phyloP scores from a whole-genome alignment of 2,329 filamentous ascomycete genomes.

The Colletotrichum cordylinicola region DNA sequence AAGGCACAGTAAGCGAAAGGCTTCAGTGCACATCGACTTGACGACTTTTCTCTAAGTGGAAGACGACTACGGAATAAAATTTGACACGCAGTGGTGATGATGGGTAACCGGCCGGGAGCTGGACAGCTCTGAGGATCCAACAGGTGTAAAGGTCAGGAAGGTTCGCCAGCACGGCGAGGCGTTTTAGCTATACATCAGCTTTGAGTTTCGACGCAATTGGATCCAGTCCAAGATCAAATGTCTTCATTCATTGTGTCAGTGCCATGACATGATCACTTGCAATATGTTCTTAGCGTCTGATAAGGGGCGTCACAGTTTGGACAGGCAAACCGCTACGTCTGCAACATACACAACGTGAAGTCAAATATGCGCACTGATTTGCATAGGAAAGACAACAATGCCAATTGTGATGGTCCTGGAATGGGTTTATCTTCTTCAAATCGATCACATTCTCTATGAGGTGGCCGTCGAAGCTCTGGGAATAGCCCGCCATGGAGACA shows the following conservation, averaged over 20 bases:
- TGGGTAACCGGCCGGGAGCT: too few species aligned
- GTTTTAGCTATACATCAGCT: constrained; percentile 7
- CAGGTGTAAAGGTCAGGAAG: background rate
- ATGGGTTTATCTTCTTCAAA: too few species aligned
- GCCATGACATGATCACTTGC: background rate
- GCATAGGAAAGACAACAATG: too few species aligned
- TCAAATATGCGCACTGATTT: background rate
- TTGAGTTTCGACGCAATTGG: background rate
- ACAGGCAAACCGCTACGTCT: background rate
- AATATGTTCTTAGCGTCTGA: background rate
- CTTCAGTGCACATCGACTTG: background rate
- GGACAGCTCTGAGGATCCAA: background rate
- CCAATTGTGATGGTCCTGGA: too few species aligned
- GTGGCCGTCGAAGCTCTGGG: background rate
- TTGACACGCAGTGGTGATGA: background rate
- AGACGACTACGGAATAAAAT: background rate
- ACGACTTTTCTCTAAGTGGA: background rate
- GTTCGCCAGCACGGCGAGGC: background rate
- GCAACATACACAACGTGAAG: background rate
- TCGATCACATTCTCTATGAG: too few species aligned
- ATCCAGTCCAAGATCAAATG: background rate
- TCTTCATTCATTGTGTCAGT: fast-evolving
- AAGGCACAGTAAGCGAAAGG: constrained; percentile 56
- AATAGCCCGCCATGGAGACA: background rate
- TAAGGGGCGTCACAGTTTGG: too few species aligned